phyloP scores from a whole-genome alignment of 352 stramenopile genomes.

The Phytophthora vignae region DNA sequence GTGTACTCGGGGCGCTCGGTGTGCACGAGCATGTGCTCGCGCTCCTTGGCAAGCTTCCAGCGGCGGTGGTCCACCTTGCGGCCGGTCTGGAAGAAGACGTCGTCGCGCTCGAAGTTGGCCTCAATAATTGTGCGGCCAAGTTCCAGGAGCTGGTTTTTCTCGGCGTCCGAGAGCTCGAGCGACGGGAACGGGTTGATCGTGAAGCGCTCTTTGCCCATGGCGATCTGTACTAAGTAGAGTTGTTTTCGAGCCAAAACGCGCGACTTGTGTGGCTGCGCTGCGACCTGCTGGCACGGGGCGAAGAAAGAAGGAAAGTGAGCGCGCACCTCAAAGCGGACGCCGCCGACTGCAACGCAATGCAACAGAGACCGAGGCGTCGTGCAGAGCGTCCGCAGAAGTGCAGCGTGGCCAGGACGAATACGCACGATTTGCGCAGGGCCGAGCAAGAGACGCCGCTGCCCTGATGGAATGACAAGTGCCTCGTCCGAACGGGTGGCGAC shows the following conservation, averaged over 20 bases:
- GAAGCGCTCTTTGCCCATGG: conserved; percentile 44
- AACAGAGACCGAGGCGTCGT: conserved; percentile 25
- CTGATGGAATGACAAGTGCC: conserved; percentile 10
- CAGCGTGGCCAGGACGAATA: conserved; percentile 17
- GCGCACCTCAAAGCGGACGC: background rate
- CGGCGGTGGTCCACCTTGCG: conserved; percentile 36
- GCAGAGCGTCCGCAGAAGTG: conserved; percentile 10
- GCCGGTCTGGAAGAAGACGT: conserved; percentile 39
- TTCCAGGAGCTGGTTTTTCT: conserved; percentile 48
- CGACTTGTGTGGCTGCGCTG: background rate
- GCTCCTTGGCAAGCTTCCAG: conserved; percentile 53
- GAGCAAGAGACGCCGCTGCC: conserved; percentile 26
- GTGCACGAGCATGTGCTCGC: conserved; percentile 42
- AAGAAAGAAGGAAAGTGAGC: conserved; percentile 44
- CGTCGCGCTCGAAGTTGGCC: conserved; percentile 44
- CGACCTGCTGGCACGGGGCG: conserved; percentile 12
- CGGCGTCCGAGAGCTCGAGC: conserved; percentile 39
- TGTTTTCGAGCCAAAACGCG: background rate
- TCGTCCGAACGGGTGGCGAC: conserved; percentile 16
- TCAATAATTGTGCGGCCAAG: conserved; percentile 45
- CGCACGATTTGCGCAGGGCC: conserved; percentile 26
- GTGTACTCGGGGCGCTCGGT: conserved; percentile 44
- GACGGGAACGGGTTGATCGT: conserved; percentile 50
- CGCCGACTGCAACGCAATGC: conserved; percentile 21
- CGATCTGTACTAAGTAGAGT: background rate